Base-by-base conservation (phyloP, 495 filamentous ascomycete species). In the Penicillium lividum region DNA sequence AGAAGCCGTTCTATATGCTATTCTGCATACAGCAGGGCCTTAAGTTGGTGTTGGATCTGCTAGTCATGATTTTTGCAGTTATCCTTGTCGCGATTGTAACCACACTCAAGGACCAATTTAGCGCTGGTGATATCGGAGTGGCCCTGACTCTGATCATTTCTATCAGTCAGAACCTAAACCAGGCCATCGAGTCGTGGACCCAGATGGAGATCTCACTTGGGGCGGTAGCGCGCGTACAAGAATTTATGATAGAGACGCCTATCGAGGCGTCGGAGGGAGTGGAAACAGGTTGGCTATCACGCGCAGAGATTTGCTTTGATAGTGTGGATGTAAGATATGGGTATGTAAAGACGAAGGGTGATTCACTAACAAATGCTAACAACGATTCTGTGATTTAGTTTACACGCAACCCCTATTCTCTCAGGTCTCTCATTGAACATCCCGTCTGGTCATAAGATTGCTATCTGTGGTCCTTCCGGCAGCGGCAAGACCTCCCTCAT, bases 11-110 rank as follows among this genome's bases (percentile, higher is more conserved):
- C 81, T 84, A 84, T 57, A 77, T 81, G 83, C 70, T 73, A 75
- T 56, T 86, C 80, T 80, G 70, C 81, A 28, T 89, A 80, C 72
- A 89, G 82, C 77, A 84, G 42, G 91, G 89, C 86, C 80, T 92
- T 63, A 77, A 76, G 8, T 78, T 87, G 63, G 78, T 86, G 7
- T 80, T 91, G 77, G 68, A 83, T 11, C 57, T 87, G 1, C 70
- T 89, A 1, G 72, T 78, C 51, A 76, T 83, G 27, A 42, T 40
- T 8, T 8, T 61, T 3, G 59, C 54, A 13, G 18, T 61, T 3
- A 71, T 83, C 36, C 77, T 90, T 22, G 80, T 84, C 0, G 67
- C 73, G 4, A 63, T 86, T 5, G 76, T 89, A 4, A 55, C 63
- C 27, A 46, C 44, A 4, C n/a, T n/a, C n/a, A 31, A 51, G 2